Percentiles rank a stretch among this genome's conserved stretches.
These are phyloP conservation scores for Arthrobotrys pseudoclavata DNA, from an alignment of 2,329 filamentous ascomycete species.

Conservation along the genomic window DNA sequence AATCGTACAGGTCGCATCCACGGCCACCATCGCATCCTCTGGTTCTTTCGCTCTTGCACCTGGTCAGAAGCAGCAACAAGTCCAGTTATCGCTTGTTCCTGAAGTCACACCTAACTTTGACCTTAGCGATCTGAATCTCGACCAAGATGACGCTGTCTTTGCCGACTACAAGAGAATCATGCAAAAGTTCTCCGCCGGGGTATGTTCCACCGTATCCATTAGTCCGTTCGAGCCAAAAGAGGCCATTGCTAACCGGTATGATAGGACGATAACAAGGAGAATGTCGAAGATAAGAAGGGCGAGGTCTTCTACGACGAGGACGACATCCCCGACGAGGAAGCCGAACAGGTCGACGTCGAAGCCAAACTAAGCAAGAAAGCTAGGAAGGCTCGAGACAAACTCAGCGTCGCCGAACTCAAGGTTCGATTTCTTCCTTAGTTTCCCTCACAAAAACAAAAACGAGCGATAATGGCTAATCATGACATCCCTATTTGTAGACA, in stretches of 20 bases:
- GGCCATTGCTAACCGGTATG: slow-evolving; percentile 24
- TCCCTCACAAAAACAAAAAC: not conserved
- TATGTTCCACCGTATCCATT: slow-evolving; percentile 44
- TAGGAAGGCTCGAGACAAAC: slow-evolving; percentile 88
- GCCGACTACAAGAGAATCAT: slow-evolving; percentile 87
- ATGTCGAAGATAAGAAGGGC: slow-evolving; percentile 82
- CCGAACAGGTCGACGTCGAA: slow-evolving; percentile 72
- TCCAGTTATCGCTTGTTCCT: slow-evolving; percentile 64
- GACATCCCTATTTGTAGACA: slow-evolving; percentile 67
- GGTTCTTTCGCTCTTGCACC: slow-evolving; percentile 39
- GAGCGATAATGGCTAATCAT: slow-evolving; percentile 25
- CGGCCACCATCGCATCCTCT: slow-evolving; percentile 59
- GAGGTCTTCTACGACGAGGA: slow-evolving; percentile 83
- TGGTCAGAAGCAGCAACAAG: slow-evolving; percentile 60
- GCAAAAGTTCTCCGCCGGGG: slow-evolving; percentile 78
- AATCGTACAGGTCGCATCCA: slow-evolving; percentile 53
- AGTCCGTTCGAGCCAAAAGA: not conserved
- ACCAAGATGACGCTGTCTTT: slow-evolving; percentile 81
- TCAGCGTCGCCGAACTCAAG: slow-evolving; percentile 95
- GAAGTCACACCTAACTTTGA: slow-evolving; percentile 69
- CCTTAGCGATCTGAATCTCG: slow-evolving; percentile 69
- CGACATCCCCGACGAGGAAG: slow-evolving; percentile 85
- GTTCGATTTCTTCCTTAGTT: slow-evolving; percentile 45
- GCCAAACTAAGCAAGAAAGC: slow-evolving; percentile 93
- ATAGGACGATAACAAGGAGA: slow-evolving; percentile 73